These are phyloP conservation scores for Boletus semigastroideus DNA, from an alignment of 1,284 basidiomycete species.

Conservation along the genomic window DNA sequence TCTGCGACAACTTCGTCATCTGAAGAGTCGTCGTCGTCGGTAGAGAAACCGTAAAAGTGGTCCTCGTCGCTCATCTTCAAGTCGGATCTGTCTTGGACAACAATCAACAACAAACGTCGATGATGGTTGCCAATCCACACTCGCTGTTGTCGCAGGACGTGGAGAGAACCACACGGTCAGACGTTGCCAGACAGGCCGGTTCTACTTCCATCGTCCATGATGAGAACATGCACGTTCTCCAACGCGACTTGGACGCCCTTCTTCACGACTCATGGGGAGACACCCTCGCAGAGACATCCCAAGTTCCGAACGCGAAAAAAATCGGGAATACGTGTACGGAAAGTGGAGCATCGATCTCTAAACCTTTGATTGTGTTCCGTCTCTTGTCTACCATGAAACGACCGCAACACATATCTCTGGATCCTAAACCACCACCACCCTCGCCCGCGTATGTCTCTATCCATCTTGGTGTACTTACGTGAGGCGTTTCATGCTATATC, in stretches of 20 bases:
- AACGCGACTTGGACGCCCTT: constrained; percentile 22
- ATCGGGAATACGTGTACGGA: background rate
- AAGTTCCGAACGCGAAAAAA: background rate
- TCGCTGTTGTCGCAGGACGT: constrained; percentile 15
- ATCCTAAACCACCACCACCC: constrained; percentile 41
- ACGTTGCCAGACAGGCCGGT: constrained; percentile 17
- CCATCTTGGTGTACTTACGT: constrained; percentile 25
- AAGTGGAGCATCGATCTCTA: background rate
- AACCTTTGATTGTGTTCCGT: constrained; percentile 14
- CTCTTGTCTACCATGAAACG: constrained; percentile 37
- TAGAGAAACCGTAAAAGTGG: constrained; percentile 71
- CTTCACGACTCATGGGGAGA: constrained; percentile 23
- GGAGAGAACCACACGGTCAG: constrained; percentile 29
- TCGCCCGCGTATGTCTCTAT: constrained; percentile 35
- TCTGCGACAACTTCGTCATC: constrained; percentile 72
- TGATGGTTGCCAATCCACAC: constrained; percentile 32
- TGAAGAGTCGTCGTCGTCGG: constrained; percentile 79
- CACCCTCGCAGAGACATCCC: constrained; percentile 2
- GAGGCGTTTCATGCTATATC: background rate
- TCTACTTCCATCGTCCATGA: constrained; percentile 6
- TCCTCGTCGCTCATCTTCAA: constrained; percentile 37
- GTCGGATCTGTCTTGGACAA: constrained; percentile 9
- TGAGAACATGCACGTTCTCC: constrained; percentile 9
- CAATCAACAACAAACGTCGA: constrained; percentile 25
- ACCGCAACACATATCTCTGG: constrained; percentile 39